Percentiles rank a stretch among this genome's conserved stretches.
These are phyloP conservation scores for Verbena officinalis DNA, from an alignment of 257 asterid genomes.

Conservation along the genomic window DNA sequence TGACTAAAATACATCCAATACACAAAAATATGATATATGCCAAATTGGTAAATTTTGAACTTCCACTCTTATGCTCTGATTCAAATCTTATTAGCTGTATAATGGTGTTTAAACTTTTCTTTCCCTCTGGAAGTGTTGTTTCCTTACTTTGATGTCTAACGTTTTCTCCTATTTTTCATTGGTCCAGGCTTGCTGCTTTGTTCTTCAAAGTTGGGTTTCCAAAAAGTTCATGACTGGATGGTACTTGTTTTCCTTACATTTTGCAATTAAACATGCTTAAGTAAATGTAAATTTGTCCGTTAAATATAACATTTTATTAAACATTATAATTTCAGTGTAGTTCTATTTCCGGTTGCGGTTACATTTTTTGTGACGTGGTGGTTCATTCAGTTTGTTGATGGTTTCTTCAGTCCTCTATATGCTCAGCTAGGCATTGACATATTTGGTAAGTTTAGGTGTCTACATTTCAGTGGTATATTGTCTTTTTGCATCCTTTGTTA, in stretches of 20 bases:
- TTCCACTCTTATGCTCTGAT: neutral
- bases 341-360: slow-evolving; percentile 89
- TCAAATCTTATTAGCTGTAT: slow-evolving; percentile 4
- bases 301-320: slow-evolving; percentile 23
- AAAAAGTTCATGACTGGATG: slow-evolving; percentile 99
- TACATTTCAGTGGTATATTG: neutral
- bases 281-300: slow-evolving; percentile 7
- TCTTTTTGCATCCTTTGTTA: neutral
- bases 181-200: slow-evolving; percentile 85
- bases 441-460: slow-evolving; percentile 58
- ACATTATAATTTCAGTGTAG: slow-evolving; percentile 66
- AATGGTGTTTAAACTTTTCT: slow-evolving; percentile 6
- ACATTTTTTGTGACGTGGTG: slow-evolving; percentile 93
- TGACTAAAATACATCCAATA: neutral
- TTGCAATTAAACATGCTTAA: slow-evolving; percentile 6
- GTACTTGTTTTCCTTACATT: slow-evolving; percentile 43
- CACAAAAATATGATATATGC: neutral
- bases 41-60: neutral
- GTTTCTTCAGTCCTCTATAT: slow-evolving; percentile 95
- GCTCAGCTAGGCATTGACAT: slow-evolving; percentile 78
- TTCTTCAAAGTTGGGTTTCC: slow-evolving; percentile 92
- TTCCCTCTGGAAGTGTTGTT: neutral
- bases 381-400: slow-evolving; percentile 94
- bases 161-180: slow-evolving; percentile 20
- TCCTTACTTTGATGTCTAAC: slow-evolving; percentile 18